Evolutionary conservation across 345 rosid genomes (phyloP).

Genomic region (Hibiscus tridactylites): DNA sequence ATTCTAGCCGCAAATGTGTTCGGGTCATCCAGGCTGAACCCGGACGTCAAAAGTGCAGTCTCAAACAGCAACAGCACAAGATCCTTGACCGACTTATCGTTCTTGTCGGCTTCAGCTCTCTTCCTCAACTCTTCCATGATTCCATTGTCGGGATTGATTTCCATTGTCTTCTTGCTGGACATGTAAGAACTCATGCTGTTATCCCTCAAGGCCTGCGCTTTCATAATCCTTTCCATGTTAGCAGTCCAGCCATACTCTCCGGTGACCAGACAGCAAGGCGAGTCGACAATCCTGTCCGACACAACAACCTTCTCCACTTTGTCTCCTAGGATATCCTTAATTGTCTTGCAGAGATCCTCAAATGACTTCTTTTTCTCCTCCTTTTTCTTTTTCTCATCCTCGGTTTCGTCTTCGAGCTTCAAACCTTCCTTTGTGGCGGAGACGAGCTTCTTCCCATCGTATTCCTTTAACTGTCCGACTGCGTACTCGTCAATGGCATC

Average conservation of each 20-base stretch:
- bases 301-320: slow-evolving; percentile 73
- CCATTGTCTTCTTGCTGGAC: slow-evolving; percentile 94
- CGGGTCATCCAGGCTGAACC: slow-evolving; percentile 85
- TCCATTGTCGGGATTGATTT: slow-evolving; percentile 77
- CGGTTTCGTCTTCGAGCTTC: slow-evolving; percentile 71
- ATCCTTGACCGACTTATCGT: slow-evolving; percentile 81
- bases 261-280: slow-evolving; percentile 80
- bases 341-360: slow-evolving; percentile 70
- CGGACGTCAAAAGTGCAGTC: slow-evolving; percentile 72
- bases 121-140: slow-evolving; percentile 87
- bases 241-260: slow-evolving; percentile 94
- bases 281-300: slow-evolving; percentile 74
- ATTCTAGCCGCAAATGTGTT: slow-evolving; percentile 73
- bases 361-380: slow-evolving; percentile 70
- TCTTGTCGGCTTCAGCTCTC: slow-evolving; percentile 74
- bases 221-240: slow-evolving; percentile 92
- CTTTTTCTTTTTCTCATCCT: slow-evolving; percentile 69
- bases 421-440: slow-evolving; percentile 78
- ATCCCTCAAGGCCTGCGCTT: slow-evolving; percentile 80
- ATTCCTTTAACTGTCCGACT: slow-evolving; percentile 68
- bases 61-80: slow-evolving; percentile 68
- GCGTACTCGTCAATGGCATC: slow-evolving; percentile 92
- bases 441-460: slow-evolving; percentile 78
- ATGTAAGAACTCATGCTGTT: slow-evolving; percentile 87
- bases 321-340: slow-evolving; percentile 80